Evolutionary conservation across 2,329 filamentous ascomycete species (phyloP).

Genomic region (Esteya vermicola): DNA sequence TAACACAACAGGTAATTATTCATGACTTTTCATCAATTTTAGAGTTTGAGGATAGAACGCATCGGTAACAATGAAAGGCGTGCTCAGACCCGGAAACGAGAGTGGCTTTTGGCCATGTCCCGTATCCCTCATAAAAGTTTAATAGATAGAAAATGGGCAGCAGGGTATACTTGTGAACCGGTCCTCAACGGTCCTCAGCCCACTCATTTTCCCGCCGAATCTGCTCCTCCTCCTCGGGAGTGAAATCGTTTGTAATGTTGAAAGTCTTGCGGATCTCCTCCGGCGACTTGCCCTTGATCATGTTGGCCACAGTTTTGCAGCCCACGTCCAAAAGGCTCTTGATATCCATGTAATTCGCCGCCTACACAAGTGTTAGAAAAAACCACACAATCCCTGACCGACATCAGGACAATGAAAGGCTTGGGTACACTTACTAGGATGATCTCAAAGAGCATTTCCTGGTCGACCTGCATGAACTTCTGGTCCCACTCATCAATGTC

Average conservation of each 20-base stretch:
- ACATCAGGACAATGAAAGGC: not conserved
- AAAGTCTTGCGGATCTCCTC: slow-evolving; percentile 99
- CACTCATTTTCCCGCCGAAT: slow-evolving; percentile 86
- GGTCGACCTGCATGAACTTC: slow-evolving; percentile 99
- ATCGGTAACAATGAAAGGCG: no score
- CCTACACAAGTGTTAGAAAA: slow-evolving; percentile 31
- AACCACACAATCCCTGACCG: no score
- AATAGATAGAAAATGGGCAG: no score
- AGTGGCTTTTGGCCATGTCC: no score
- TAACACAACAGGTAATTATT: no score
- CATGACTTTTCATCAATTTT: no score
- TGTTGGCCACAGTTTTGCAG: slow-evolving; percentile 99
- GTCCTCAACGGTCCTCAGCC: slow-evolving; percentile 62
- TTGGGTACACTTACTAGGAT: slow-evolving; percentile 60
- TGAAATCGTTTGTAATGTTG: slow-evolving; percentile 99
- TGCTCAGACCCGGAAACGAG: no score
- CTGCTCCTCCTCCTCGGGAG: slow-evolving; percentile 96
- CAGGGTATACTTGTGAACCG: not conserved
- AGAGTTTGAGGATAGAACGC: no score
- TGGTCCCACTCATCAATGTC: slow-evolving; percentile 99
- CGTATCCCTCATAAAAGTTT: no score
- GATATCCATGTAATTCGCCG: slow-evolving; percentile 97
- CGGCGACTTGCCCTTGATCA: slow-evolving; percentile 99
- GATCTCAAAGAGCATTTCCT: slow-evolving; percentile 99
- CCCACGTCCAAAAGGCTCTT: slow-evolving; percentile 95